phyloP scores from a whole-genome alignment of 192 early-diverging fungal genomes.

The Chytriomyces hyalinus region DNA sequence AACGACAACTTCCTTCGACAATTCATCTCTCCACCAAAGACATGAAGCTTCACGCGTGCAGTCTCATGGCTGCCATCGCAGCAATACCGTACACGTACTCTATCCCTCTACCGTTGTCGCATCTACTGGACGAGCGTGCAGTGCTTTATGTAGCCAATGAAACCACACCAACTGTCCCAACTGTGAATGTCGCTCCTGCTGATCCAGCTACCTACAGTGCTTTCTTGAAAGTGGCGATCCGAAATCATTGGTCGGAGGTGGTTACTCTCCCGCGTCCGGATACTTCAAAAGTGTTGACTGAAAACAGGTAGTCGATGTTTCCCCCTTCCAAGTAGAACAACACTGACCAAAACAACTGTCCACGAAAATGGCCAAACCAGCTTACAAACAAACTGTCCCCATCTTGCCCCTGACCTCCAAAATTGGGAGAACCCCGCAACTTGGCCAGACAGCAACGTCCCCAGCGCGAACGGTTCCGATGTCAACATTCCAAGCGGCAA shows the following conservation, averaged over 20 bases:
- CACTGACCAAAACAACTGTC: too few relatives aligned
- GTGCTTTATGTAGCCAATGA: too few relatives aligned
- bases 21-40: too few relatives aligned
- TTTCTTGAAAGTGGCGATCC: background rate
- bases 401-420: slow-evolving; percentile 16
- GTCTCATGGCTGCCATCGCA: too few relatives aligned
- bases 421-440: slow-evolving; percentile 30
- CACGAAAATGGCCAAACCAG: background rate
- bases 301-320: slow-evolving; percentile 3
- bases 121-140: too few relatives aligned
- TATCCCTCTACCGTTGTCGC: too few relatives aligned
- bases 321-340: too few relatives aligned
- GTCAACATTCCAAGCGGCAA: slow-evolving; percentile 11
- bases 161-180: background rate
- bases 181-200: background rate
- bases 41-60: too few relatives aligned
- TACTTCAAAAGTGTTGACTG: slow-evolving; percentile 10
- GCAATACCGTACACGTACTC: too few relatives aligned
- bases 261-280: slow-evolving; percentile 35
- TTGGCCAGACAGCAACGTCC: slow-evolving; percentile 16
- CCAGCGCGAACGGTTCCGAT: slow-evolving; percentile 11
- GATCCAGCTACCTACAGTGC: background rate
- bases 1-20: too few relatives aligned
- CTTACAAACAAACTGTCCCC: slow-evolving; percentile 14
- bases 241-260: slow-evolving; percentile 39